Evolutionary conservation across 2,329 filamentous ascomycete species (phyloP).

Genomic region (Beauveria sp.): DNA sequence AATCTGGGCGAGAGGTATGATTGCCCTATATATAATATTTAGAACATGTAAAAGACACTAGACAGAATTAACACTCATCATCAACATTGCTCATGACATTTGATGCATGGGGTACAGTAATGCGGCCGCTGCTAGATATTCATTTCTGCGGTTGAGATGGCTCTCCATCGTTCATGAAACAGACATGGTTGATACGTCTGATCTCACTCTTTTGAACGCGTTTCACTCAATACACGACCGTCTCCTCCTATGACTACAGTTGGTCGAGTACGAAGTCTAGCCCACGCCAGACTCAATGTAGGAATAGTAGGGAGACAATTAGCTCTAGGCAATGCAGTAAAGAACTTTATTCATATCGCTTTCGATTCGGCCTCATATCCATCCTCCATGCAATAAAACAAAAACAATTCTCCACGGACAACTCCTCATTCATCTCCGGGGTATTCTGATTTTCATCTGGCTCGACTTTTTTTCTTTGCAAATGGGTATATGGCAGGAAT

Average conservation of each 20-base stretch:
- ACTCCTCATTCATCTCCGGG: conserved; percentile 8
- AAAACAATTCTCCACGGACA: conserved; percentile 3
- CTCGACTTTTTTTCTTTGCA: conserved; percentile 10
- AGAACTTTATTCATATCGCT: background rate
- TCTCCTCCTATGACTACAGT: background rate
- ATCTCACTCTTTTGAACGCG: background rate
- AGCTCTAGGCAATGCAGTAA: background rate
- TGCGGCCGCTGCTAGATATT: background rate
- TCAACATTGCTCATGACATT: too few relatives aligned
- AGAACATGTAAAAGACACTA: background rate
- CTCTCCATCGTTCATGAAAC: background rate
- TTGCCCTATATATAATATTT: background rate
- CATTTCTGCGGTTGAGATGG: background rate
- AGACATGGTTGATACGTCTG: background rate
- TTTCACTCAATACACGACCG: background rate
- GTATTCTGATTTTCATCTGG: conserved; percentile 11
- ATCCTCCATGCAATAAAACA: conserved; percentile 3
- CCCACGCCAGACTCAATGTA: background rate
- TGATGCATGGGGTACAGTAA: background rate
- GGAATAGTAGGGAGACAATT: background rate
- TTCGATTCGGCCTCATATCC: background rate
- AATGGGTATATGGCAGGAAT: conserved; percentile 13
- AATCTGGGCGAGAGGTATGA: background rate
- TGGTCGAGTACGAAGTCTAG: too few relatives aligned
- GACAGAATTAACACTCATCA: too few relatives aligned